These are phyloP conservation scores for Russula earlei DNA, from an alignment of 768 basidiomycete genomes.

Conservation along the genomic window DNA sequence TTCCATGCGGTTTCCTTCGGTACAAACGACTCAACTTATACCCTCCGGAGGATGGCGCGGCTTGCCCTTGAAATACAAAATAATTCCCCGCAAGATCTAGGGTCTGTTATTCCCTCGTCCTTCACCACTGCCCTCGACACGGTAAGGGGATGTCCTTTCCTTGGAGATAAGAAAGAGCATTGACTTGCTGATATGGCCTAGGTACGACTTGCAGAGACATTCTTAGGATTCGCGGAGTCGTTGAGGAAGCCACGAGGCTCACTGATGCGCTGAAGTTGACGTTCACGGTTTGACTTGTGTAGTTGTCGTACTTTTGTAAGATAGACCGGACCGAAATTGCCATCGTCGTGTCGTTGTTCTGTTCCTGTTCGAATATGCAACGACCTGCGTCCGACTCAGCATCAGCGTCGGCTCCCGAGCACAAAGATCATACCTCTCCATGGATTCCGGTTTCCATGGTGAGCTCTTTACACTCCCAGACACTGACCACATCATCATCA, in stretches of 20 bases:
- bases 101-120: conserved; percentile 31
- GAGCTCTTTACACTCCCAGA: background rate
- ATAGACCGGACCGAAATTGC: too few species aligned
- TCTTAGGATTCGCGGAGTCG: conserved; percentile 49
- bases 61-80: conserved; percentile 43
- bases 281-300: too few species aligned
- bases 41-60: conserved; percentile 40
- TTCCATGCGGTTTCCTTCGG: conserved; percentile 56
- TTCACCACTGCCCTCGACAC: conserved; percentile 44
- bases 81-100: conserved; percentile 32
- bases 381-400: too few species aligned
- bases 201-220: conserved; percentile 48
- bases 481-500: background rate
- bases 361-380: too few species aligned
- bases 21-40: conserved; percentile 20
- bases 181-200: conserved; percentile 19
- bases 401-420: background rate
- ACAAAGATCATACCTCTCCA: background rate
- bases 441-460: conserved; percentile 19
- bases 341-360: background rate
- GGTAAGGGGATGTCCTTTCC: conserved; percentile 26
- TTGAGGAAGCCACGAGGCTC: conserved; percentile 47
- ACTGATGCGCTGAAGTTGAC: conserved; percentile 28
- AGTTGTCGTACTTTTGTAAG: too few species aligned
- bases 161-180: background rate